These are phyloP conservation scores for Penicillium bovifimosum DNA, from an alignment of 495 filamentous ascomycete species.

Conservation along the genomic window DNA sequence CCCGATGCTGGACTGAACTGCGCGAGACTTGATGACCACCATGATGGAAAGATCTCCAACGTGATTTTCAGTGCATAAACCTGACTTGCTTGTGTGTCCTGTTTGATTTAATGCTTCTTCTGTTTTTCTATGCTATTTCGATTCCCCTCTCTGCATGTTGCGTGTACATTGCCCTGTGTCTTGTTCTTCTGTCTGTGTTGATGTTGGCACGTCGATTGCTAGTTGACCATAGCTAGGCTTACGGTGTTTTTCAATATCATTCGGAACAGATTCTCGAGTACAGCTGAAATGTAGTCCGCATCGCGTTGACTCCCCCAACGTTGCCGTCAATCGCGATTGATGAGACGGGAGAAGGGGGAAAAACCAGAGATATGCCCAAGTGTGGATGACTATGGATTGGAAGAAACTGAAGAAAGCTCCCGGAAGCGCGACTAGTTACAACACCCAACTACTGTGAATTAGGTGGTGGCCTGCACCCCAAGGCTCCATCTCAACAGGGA, in stretches of 20 bases:
- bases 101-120: conserved; percentile 13
- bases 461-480: too few species aligned
- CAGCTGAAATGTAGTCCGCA: not conserved
- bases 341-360: too few species aligned
- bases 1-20: not conserved
- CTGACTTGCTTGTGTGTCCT: conserved; percentile 5
- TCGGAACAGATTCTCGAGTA: not conserved
- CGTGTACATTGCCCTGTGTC: conserved; percentile 22
- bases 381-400: too few species aligned
- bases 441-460: too few species aligned
- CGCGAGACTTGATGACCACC: conserved; percentile 14
- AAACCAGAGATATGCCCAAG: too few species aligned
- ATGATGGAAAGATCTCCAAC: conserved; percentile 19
- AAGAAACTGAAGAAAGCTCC: too few species aligned
- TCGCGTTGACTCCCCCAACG: not conserved
- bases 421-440: too few species aligned
- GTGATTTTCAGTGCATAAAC: conserved; percentile 19
- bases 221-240: conserved; percentile 13
- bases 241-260: not conserved
- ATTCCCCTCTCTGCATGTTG: conserved; percentile 29
- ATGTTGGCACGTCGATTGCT: conserved; percentile 8
- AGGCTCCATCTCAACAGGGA: too few species aligned
- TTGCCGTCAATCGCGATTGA: too few species aligned
- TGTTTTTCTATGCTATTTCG: conserved; percentile 19
- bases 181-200: conserved; percentile 6